Conservation (phyloP, 2,329 filamentous ascomycete genomes). For the Fusarium bactridioides region DNA sequence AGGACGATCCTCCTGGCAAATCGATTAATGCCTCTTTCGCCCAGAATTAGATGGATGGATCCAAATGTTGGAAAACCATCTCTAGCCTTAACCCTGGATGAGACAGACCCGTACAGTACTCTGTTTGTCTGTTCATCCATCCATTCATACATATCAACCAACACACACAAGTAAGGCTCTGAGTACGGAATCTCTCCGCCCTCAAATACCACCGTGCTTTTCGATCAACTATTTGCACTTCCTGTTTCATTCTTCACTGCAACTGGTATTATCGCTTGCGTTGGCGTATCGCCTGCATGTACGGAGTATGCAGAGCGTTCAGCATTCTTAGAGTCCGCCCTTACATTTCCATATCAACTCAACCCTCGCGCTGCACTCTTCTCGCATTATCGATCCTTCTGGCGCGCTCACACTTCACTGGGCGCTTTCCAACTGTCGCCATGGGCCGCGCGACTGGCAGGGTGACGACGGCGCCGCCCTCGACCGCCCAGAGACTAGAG, state of each 20-base stretch:
- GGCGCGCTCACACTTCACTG: conserved; percentile 24
- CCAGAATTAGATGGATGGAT: conserved; percentile 8
- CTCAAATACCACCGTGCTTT: not conserved
- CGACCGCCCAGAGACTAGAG: conserved; percentile 28
- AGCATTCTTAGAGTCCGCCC: not conserved
- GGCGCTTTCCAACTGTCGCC: conserved; percentile 22
- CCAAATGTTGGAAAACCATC: conserved; percentile 3
- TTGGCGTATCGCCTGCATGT: conserved; percentile 11
- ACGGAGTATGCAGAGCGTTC: not conserved
- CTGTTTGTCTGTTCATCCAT: not conserved
- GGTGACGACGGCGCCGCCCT: conserved; percentile 21
- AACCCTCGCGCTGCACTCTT: not conserved
- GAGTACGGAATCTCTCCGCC: conserved; percentile 25
- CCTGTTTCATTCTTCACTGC: conserved; percentile 2
- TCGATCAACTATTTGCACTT: not conserved
- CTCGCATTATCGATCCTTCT: conserved; percentile 21
- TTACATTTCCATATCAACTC: not conserved
- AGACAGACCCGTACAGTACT: not conserved
- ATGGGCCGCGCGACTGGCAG: conserved; percentile 27
- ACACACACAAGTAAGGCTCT: not conserved
- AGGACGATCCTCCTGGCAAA: not conserved
- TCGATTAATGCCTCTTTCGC: not conserved
- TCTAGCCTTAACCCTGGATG: conserved; percentile 7
- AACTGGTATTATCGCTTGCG: conserved; percentile 8
- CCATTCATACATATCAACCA: not conserved